A percentile compares a stretch with the other conserved stretches of the same genome.
Evolutionary conservation across 192 early-diverging fungal species (phyloP).

Genomic region (Backusella mclennaniae): DNA sequence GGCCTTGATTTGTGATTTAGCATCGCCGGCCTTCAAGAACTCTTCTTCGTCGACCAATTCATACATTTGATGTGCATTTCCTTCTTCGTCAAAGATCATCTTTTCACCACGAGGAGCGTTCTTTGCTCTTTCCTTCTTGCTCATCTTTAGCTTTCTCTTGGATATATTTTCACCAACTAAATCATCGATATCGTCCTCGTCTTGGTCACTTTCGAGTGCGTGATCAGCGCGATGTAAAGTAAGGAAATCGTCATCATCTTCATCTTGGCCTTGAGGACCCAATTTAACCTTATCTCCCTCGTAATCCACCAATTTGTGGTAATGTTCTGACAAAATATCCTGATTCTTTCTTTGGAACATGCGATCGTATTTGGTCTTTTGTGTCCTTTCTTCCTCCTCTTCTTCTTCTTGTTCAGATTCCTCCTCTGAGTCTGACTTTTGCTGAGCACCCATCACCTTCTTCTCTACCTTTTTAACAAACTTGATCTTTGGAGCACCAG

Average conservation of each 20-base stretch:
- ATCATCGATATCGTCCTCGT: conserved; percentile 33
- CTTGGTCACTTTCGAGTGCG: conserved; percentile 55
- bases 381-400: conserved; percentile 38
- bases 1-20: conserved; percentile 59
- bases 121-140: conserved; percentile 72
- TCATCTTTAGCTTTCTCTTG: conserved; percentile 49
- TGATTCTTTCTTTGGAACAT: conserved; percentile 95
- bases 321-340: conserved; percentile 88
- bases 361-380: conserved; percentile 81
- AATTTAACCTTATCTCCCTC: conserved; percentile 40
- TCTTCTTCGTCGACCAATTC: conserved; percentile 78
- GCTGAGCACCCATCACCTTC: conserved; percentile 24
- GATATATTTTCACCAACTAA: conserved; percentile 33
- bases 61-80: conserved; percentile 73
- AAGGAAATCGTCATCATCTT: conserved; percentile 72
- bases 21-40: conserved; percentile 74
- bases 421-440: conserved; percentile 36
- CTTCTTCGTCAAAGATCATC: conserved; percentile 94
- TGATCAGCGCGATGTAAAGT: conserved; percentile 84
- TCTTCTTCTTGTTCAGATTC: conserved; percentile 38
- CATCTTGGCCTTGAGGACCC: conserved; percentile 35
- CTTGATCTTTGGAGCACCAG: conserved; percentile 93
- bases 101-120: conserved; percentile 67
- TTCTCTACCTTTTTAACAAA: conserved; percentile 63
- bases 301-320: conserved; percentile 78